Evolutionary conservation across 352 stramenopile genomes (phyloP).

Genomic region (Phytophthora pluvialis): DNA sequence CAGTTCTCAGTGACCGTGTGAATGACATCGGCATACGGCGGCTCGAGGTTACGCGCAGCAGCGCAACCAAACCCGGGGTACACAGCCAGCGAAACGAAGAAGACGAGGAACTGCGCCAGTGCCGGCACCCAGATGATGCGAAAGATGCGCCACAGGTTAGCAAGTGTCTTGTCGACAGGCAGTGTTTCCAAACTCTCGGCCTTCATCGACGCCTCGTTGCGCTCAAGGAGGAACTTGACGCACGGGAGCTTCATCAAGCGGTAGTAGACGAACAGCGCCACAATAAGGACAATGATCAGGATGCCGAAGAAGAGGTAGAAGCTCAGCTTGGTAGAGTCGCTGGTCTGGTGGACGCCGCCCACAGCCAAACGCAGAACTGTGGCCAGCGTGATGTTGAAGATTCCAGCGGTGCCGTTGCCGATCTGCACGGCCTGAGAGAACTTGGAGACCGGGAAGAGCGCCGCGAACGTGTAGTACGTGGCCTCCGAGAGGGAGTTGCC

Average conservation of each 20-base stretch:
- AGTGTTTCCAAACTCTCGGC: constrained; percentile 36
- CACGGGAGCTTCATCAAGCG: constrained; percentile 39
- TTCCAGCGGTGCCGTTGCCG: constrained; percentile 52
- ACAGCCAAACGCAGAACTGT: constrained; percentile 60
- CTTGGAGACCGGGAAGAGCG: constrained; percentile 66
- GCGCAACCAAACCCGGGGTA: constrained; percentile 64
- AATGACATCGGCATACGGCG: background rate
- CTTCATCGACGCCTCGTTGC: constrained; percentile 40
- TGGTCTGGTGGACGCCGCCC: constrained; percentile 45
- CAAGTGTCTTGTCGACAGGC: constrained; percentile 32
- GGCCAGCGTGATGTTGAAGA: constrained; percentile 59
- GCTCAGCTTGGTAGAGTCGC: constrained; percentile 27
- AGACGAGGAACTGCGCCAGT: constrained; percentile 58
- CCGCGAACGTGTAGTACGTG: constrained; percentile 62
- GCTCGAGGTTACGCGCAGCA: constrained; percentile 23
- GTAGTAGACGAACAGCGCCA: constrained; percentile 51
- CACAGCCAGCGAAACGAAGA: constrained; percentile 64
- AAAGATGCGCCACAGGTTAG: constrained; percentile 56
- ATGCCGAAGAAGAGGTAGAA: constrained; percentile 75
- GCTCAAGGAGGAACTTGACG: constrained; percentile 64
- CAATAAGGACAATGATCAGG: constrained; percentile 56
- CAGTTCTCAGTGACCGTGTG: background rate
- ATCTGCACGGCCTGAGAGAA: constrained; percentile 76
- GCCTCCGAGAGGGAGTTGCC: constrained; percentile 61
- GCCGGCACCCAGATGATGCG: constrained; percentile 59